Evolutionary conservation across 352 stramenopile species (phyloP), one percentile per base, ranked within the genome.

Genomic region (Globisporangium lucens): DNA sequence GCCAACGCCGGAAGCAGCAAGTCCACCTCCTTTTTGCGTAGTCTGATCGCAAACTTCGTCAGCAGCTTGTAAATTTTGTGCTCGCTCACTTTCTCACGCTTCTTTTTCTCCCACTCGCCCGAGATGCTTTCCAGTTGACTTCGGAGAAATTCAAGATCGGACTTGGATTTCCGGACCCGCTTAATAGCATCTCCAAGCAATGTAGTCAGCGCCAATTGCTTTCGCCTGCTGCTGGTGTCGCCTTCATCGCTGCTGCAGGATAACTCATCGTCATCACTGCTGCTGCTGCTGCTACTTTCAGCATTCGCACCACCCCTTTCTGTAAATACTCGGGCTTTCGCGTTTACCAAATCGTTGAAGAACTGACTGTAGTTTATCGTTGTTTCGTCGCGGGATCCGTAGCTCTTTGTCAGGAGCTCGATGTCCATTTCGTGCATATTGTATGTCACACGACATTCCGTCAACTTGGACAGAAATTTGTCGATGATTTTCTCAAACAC

Each of bases 401-500:
- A 89, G 17, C 49, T 38, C 2, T 76, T 58, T 0, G 70, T 67
- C 29, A 93, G 67, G 22, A 82, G 49, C 47, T 84, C 73, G 4
- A 80, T 71, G 57, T 90, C 83, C 68, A 94, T 73, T 52, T 83
- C 70, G 6, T 87, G 75, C 80, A 94, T 91, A 52, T 88, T 85
- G 71, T 87, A 90, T 1, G 79, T 61, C 3, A 90, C 68, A 9
- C 72, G 74, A 49, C 79, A 67, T n/a, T 82, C 77, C 0, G 89
- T 75, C 15, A 92, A 64, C 24, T 77, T 78, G 47, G 76, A 71
- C 24, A 94, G 66, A 43, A 94, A 94, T 57, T 94, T 94, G 63
- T 94, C 79, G 2, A 94, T 67, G 46, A 92, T 76, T 30, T 90
- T 90, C 36, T 87, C 77, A 56, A 94, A 94, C 29, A 89, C 80